Base-by-base conservation (phyloP, 2,329 filamentous ascomycete genomes). In the Pseudogymnoascus destructans region DNA sequence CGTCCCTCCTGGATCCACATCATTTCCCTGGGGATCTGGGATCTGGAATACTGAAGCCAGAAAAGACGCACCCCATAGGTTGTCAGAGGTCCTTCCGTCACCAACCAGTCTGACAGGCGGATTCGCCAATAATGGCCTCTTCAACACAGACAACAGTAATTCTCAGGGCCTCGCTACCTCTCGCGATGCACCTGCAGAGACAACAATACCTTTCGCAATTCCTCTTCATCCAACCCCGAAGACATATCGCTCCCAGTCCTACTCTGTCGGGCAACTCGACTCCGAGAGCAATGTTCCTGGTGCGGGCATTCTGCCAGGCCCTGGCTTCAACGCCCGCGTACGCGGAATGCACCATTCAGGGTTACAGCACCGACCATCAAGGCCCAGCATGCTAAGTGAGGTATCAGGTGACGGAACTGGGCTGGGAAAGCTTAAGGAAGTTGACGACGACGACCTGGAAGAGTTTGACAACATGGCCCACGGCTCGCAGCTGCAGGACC, bases 171-270 rank as follows among this genome's bases (percentile, higher is more conserved):
- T 79, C 33, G 75, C 75, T 52, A 74, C 71, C 59, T 76, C 74
- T 52, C 76, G 76, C 67, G 79, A 79, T 64, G 77, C 70, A 64
- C 77, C 70, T 32, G 74, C 75, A 40, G 84, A 79, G 61, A 71
- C 77, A 64, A 82, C 92, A 62, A 87, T 95, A 58, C 88, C 89
- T 0, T 95, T 95, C 66, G 80, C 87, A 5, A 95, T 95, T 64
- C 90, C 90, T 3, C 77, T 95, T 17, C 88, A 95, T 62, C 90
- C 92, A 0, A 93, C 89, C 0, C 88, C 88, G 1, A 97, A 97
- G 71, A 90, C 89, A 1, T 93, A 95, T 66, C 85, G 93, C 42
- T 98, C 93, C 5, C 89, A 96, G 71, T 97, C 93, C 3, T 97
- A 97, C 71, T 97, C 92, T 0, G 92, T 95, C 54, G 91, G 91